Evolutionary conservation across 805 yeast genomes (phyloP), one percentile per base, ranked within the genome.

Genomic region (Maudiozyma bulderi): DNA sequence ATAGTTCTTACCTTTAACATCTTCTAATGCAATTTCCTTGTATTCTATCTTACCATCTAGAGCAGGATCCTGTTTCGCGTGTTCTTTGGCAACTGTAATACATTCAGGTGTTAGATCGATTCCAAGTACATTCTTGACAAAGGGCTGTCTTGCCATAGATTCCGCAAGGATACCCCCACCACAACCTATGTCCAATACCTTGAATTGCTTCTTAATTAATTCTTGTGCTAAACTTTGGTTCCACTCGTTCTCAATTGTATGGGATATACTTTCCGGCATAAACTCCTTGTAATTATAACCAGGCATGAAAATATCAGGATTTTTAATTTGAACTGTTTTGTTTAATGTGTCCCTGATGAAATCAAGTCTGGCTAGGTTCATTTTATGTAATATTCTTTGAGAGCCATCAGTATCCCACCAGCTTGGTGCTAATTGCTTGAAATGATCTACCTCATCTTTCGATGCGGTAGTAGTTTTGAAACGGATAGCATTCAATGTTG

Each of bases 381-480:
- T 91, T 68, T 89, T 86, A 68, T 93, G 98, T 41, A 93, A 74
- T 48, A 93, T 86, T 39, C 99, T 72, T 63, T 93, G 98, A 1
- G 97, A 84, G 0, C 99, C 99, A 54, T 81, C 69, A 11, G 86
- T 81, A 58, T 93, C 96, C 99, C 99, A 93, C 99, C 99, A 93
- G n/a, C 87, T 68, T n/a, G 84, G 73, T 1, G 99, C 99, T 43
- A 93, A 72, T 34, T 82, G 78, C 57, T 86, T 81, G 67, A 93
- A 93, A 66, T 93, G 98, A 8, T 75, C 67, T 64, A 82, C 73
- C 62, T 91, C 98, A 6, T 81, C 79, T 7, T 68, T 69, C 3
- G 67, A 57, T 8, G 63, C 51, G 15, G 44, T 50, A 11, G 62
- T 56, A 29, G 47, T 35, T 30, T 45, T 49, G 37, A 6, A 30